Evolutionary conservation across 2,329 filamentous ascomycete genomes (phyloP).

Genomic region (Xylariaceae sp.): DNA sequence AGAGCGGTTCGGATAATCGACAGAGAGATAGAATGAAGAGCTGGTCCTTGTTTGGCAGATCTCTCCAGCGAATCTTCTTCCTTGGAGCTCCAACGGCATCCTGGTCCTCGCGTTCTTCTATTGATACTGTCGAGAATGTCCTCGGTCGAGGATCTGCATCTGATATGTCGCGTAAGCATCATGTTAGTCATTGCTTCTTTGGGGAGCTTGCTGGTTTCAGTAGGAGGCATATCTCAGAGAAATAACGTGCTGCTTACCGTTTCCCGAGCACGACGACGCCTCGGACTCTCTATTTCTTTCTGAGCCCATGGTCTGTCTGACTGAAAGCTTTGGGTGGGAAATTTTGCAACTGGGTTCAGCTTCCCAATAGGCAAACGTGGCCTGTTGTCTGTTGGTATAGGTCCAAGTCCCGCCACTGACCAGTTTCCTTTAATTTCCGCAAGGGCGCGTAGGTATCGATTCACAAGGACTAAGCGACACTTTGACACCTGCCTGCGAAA

Average conservation of each 20-base stretch:
- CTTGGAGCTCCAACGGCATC: background rate
- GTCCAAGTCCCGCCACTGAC: no score
- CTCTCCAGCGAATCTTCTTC: conserved; percentile 34
- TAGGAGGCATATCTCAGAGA: background rate
- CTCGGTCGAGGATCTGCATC: conserved; percentile 8
- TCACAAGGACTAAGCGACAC: background rate
- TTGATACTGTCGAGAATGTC: background rate
- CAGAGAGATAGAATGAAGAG: conserved; percentile 41
- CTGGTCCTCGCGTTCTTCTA: conserved; percentile 7
- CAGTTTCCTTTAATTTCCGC: background rate
- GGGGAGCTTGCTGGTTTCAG: background rate
- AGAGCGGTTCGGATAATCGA: conserved; percentile 63
- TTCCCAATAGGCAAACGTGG: no score
- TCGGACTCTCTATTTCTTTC: conserved; percentile 6
- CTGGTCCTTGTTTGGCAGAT: conserved; percentile 43
- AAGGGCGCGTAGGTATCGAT: background rate
- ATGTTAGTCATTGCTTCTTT: background rate
- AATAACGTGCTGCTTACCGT: conserved; percentile 7
- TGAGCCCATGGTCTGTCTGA: conserved; percentile 9
- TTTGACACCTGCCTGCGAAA: background rate
- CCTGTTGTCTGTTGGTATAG: no score
- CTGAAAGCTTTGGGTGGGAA: no score
- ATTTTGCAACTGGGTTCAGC: no score
- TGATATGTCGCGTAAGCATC: conserved; percentile 1
- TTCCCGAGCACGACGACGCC: conserved; percentile 8